Evolutionary conservation across 176 grass and related monocot genomes (phyloP).

Genomic region (Alloteropsis semialata): DNA sequence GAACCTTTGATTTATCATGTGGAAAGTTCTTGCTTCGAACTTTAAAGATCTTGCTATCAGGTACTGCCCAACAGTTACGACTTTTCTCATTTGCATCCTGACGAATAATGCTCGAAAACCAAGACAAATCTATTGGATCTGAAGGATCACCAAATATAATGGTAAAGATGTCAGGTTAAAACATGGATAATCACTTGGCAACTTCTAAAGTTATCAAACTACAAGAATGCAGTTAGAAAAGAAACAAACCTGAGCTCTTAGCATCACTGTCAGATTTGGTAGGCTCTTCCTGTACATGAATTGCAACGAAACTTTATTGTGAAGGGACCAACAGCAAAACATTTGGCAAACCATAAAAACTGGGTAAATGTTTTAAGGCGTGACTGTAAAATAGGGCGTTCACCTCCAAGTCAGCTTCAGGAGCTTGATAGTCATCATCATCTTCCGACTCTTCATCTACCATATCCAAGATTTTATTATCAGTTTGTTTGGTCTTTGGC

Average conservation of each 20-base stretch:
- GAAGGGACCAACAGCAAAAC: conserved; percentile 15
- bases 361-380: background rate
- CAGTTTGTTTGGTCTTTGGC: conserved; percentile 27
- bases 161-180: conserved; percentile 14
- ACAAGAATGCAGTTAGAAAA: conserved; percentile 17
- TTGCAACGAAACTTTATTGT: conserved; percentile 29
- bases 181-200: conserved; percentile 17
- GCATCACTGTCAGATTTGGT: conserved; percentile 47
- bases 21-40: conserved; percentile 86
- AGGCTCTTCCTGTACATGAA: conserved; percentile 44
- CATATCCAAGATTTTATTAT: conserved; percentile 42
- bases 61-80: conserved; percentile 77
- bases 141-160: conserved; percentile 26
- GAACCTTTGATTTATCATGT: conserved; percentile 92
- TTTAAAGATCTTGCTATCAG: conserved; percentile 91
- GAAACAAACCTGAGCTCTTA: conserved; percentile 53
- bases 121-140: conserved; percentile 75
- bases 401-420: conserved; percentile 60
- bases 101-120: conserved; percentile 70
- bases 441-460: conserved; percentile 92
- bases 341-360: background rate
- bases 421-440: conserved; percentile 81
- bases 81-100: conserved; percentile 70
- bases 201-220: conserved; percentile 18
- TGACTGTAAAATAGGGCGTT: conserved; percentile 10